Evolutionary conservation across 768 basidiomycete genomes (phyloP).

Genomic region (Pleurotus djamor): DNA sequence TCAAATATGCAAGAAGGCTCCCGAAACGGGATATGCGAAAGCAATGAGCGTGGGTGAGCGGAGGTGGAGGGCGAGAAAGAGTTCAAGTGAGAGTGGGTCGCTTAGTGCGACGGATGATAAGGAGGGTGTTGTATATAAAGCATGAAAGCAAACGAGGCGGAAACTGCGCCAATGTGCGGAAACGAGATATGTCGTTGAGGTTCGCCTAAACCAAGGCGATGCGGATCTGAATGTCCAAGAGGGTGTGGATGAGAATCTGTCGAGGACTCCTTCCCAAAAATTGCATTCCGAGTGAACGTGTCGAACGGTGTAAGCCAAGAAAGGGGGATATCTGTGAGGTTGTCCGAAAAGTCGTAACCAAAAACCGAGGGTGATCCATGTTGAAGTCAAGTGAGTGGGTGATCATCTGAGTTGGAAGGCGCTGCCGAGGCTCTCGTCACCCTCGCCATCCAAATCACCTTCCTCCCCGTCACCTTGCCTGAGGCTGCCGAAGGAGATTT

Average conservation of each 20-base stretch:
- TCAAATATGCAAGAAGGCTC: not conserved
- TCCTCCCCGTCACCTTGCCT: conserved; percentile 34
- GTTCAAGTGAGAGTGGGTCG: not conserved
- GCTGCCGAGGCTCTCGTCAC: conserved; percentile 50
- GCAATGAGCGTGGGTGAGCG: conserved; percentile 4
- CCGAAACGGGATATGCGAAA: conserved; percentile 7
- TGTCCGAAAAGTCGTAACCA: conserved; percentile 4
- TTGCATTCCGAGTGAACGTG: not conserved
- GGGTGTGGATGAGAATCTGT: not conserved
- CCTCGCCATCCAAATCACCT: conserved; percentile 28
- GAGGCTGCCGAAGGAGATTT: conserved; percentile 67
- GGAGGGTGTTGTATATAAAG: too few relatives aligned
- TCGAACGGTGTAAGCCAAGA: not conserved
- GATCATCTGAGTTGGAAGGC: conserved; percentile 66
- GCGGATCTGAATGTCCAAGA: not conserved
- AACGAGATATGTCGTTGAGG: too few relatives aligned
- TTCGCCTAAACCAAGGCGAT: not conserved
- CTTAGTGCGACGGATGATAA: too few relatives aligned
- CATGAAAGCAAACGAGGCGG: too few relatives aligned
- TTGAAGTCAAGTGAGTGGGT: not conserved
- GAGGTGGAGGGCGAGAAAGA: not conserved
- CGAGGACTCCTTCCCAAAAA: not conserved
- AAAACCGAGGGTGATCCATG: not conserved
- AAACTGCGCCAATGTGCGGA: too few relatives aligned
- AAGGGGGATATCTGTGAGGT: not conserved